phyloP scores from a whole-genome alignment of 495 filamentous ascomycete genomes.

The Talaromyces proteolyticus region DNA sequence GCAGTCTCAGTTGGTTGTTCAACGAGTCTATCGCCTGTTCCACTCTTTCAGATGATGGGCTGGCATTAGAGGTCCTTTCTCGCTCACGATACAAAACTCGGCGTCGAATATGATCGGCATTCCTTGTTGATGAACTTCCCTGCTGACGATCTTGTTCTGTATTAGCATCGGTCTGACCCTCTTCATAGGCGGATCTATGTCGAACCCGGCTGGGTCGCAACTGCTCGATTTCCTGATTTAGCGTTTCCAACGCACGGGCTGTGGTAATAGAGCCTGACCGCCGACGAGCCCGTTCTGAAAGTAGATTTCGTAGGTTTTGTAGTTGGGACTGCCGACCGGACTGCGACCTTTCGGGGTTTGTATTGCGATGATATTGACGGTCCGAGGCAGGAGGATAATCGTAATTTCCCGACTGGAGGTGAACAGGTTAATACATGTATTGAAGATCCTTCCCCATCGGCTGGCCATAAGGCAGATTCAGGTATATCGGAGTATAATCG shows the following conservation, averaged over 20 bases:
- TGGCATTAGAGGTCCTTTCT: not conserved
- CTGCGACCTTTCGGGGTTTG: slow-evolving; percentile 13
- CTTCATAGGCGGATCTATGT: slow-evolving; percentile 18
- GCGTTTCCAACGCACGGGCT: slow-evolving; percentile 27
- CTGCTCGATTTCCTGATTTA: slow-evolving; percentile 33
- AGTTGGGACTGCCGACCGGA: slow-evolving; percentile 14
- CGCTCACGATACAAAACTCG: not conserved
- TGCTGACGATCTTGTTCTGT: too few species aligned
- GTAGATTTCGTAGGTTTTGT: slow-evolving; percentile 33
- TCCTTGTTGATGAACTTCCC: slow-evolving; percentile 5
- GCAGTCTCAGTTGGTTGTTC: not conserved
- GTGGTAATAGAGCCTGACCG: slow-evolving; percentile 25
- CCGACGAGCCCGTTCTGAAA: slow-evolving; percentile 23
- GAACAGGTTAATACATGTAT: slow-evolving; percentile 13
- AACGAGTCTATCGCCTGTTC: not conserved
- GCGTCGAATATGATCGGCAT: slow-evolving; percentile 1
- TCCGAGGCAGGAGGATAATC: slow-evolving; percentile 49
- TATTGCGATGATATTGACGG: slow-evolving; percentile 21
- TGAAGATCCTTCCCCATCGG: not conserved
- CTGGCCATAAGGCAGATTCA: too few species aligned
- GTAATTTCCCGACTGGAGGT: slow-evolving; percentile 52
- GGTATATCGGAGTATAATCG: too few species aligned
- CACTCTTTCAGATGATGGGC: not conserved
- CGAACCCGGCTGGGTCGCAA: slow-evolving; percentile 15
- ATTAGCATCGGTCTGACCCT: slow-evolving; percentile 19